Conservation (phyloP, 306 rosid species). For the Fagus crenata region DNA sequence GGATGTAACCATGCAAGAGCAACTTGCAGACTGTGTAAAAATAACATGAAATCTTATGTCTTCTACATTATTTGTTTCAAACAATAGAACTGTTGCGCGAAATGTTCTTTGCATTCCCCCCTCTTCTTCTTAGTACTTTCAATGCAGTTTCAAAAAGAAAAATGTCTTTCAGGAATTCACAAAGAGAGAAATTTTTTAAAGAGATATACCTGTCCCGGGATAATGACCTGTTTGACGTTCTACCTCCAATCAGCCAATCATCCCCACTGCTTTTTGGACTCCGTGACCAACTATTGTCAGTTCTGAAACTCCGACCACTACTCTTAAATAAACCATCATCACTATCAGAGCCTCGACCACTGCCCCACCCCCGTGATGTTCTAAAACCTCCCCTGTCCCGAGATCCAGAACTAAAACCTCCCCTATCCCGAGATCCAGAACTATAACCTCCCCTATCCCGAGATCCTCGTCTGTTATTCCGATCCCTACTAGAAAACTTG, state of each 20-base stretch:
- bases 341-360: conserved; percentile 42
- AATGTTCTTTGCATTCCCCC: not conserved
- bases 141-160: not conserved
- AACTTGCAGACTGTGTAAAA: not conserved
- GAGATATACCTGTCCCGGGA: conserved; percentile 63
- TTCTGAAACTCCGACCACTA: conserved; percentile 49
- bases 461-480: conserved; percentile 48
- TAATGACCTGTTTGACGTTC: conserved; percentile 69
- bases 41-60: not conserved
- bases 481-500: conserved; percentile 65
- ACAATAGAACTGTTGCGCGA: not conserved
- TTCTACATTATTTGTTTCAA: not conserved
- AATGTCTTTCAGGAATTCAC: not conserved
- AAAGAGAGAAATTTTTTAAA: not conserved
- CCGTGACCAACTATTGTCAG: conserved; percentile 60
- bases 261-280: conserved; percentile 53
- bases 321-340: conserved; percentile 40
- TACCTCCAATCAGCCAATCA: conserved; percentile 87
- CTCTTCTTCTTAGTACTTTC: not conserved
- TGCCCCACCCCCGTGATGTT: conserved; percentile 59
- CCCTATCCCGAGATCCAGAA: too few species aligned
- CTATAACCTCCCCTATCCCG: conserved; percentile 39
- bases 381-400: conserved; percentile 40
- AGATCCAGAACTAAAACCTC: too few species aligned
- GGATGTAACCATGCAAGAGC: not conserved